phyloP scores from a whole-genome alignment of 768 basidiomycete genomes.

The Auriscalpium microsporum region DNA sequence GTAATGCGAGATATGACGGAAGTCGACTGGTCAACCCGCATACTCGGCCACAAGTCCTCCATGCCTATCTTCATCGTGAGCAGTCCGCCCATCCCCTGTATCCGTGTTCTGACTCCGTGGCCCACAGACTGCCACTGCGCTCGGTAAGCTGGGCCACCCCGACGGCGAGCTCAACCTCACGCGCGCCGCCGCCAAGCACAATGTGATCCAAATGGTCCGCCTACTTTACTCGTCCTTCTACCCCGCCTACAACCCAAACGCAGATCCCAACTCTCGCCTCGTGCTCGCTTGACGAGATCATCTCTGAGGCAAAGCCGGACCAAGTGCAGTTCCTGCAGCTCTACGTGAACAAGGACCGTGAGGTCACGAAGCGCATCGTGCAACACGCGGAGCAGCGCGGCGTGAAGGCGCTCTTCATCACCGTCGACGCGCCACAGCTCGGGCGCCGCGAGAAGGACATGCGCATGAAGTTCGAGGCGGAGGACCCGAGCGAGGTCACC shows the following conservation, averaged over 20 bases:
- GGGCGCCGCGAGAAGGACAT: constrained; percentile 96
- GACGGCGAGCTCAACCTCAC: constrained; percentile 92
- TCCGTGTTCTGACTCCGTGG: neutral
- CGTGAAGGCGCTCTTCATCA: constrained; percentile 91
- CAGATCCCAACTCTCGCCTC: constrained; percentile 94
- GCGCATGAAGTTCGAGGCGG: constrained; percentile 91
- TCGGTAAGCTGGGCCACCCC: constrained; percentile 92
- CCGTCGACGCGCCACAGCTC: constrained; percentile 94
- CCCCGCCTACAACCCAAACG: neutral
- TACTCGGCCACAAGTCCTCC: constrained; percentile 64
- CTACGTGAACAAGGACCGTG: constrained; percentile 89
- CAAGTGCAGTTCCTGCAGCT: constrained; percentile 87
- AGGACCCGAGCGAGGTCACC: constrained; percentile 48
- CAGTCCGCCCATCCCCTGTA: neutral
- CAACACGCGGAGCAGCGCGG: constrained; percentile 87
- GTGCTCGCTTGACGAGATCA: constrained; percentile 91
- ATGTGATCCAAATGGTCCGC: constrained; percentile 63
- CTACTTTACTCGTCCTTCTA: neutral
- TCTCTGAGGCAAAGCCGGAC: constrained; percentile 72
- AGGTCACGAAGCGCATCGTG: constrained; percentile 77
- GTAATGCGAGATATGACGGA: constrained; percentile 69
- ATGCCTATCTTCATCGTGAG: constrained; percentile 80
- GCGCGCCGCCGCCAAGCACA: constrained; percentile 74
- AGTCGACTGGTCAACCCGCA: constrained; percentile 80
- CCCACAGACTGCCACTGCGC: constrained; percentile 65